Conservation (phyloP, 2,329 filamentous ascomycete genomes). For the Epichloe gansuensis region DNA sequence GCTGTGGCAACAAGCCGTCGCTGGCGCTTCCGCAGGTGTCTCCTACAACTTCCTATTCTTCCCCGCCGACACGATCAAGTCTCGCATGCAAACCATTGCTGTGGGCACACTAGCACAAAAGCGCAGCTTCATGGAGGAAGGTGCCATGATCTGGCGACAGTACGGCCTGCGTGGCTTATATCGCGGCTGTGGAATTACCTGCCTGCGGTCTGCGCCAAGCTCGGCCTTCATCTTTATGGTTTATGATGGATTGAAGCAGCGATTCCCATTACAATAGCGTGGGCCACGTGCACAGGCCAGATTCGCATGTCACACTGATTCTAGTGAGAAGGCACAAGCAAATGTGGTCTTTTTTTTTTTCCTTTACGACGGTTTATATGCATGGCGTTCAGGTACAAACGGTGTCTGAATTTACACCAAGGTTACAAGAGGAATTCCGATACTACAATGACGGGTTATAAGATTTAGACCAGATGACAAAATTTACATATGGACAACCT, state of each 20-base stretch:
- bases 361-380: slow-evolving; percentile 9
- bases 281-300: not conserved
- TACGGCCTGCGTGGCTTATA: slow-evolving; percentile 79
- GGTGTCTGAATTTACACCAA: not conserved
- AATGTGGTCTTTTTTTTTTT: not conserved
- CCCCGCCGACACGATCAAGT: slow-evolving; percentile 95
- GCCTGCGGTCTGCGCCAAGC: slow-evolving; percentile 74
- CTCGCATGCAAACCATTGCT: slow-evolving; percentile 84
- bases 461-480: not conserved
- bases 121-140: slow-evolving; percentile 61
- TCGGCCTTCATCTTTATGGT: slow-evolving; percentile 98
- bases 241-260: slow-evolving; percentile 71
- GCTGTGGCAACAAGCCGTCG: slow-evolving; percentile 74
- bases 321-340: too few relatives aligned
- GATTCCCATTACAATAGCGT: slow-evolving; percentile 40
- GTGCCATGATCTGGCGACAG: slow-evolving; percentile 62
- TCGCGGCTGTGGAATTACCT: slow-evolving; percentile 88
- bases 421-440: not conserved
- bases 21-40: slow-evolving; percentile 80
- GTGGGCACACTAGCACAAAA: slow-evolving; percentile 41
- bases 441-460: not conserved
- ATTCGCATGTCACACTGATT: too few relatives aligned
- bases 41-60: slow-evolving; percentile 97
- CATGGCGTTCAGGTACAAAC: slow-evolving; percentile 5
- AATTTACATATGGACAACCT: not conserved